These are phyloP conservation scores for Aspergillus sclerotiicarbonarius DNA, from an alignment of 495 filamentous ascomycete genomes.

Conservation along the genomic window DNA sequence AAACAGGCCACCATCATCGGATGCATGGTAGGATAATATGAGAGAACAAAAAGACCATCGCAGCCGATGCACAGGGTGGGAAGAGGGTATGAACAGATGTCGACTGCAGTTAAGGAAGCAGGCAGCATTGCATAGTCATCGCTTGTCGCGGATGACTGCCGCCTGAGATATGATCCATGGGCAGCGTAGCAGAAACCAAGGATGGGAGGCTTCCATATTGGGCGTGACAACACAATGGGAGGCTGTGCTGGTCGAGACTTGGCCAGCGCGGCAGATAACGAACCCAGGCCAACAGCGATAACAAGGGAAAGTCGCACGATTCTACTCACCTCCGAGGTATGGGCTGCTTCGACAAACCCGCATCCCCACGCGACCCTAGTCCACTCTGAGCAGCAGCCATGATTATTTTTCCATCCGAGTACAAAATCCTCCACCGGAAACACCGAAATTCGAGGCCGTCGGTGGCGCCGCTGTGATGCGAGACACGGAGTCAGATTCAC, in stretches of 20 bases:
- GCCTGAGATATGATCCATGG: background rate
- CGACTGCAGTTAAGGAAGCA: background rate
- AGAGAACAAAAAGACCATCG: background rate
- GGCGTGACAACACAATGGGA: background rate
- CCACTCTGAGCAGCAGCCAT: slow-evolving; percentile 50
- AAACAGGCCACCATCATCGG: background rate
- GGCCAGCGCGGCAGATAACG: background rate
- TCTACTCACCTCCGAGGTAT: slow-evolving; percentile 48
- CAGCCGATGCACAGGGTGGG: background rate
- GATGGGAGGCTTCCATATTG: background rate
- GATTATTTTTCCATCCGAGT: slow-evolving; percentile 44
- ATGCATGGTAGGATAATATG: background rate
- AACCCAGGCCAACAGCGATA: background rate
- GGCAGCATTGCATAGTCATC: background rate
- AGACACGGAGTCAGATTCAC: slow-evolving; percentile 6
- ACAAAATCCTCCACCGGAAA: slow-evolving; percentile 19
- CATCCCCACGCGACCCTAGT: slow-evolving; percentile 50
- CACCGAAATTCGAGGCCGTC: slow-evolving; percentile 11
- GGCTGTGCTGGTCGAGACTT: background rate
- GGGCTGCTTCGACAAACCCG: slow-evolving; percentile 51
- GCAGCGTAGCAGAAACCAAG: background rate
- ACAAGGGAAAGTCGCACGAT: slow-evolving; percentile 7
- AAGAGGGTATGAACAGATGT: background rate
- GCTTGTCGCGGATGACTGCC: background rate
- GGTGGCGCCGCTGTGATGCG: slow-evolving; percentile 1